Evolutionary conservation across 2,329 filamentous ascomycete genomes (phyloP).

Genomic region (Pseudogymnoascus destructans): DNA sequence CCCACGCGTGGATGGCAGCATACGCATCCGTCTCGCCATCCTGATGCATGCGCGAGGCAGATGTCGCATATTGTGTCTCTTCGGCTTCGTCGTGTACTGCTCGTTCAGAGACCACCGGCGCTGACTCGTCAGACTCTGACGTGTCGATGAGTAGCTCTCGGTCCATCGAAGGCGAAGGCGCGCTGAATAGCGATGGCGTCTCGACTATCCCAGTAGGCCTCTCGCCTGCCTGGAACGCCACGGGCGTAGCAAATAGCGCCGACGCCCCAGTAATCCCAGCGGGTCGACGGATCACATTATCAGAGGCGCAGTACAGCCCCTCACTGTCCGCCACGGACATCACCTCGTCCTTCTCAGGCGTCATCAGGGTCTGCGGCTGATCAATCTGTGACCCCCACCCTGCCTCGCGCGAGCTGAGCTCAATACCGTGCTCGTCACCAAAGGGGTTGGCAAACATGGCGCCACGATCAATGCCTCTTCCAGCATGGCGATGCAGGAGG

Average conservation of each 20-base stretch:
- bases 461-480: conserved; percentile 33
- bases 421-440: conserved; percentile 28
- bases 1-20: conserved; percentile 53
- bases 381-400: conserved; percentile 31
- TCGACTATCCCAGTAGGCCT: not conserved
- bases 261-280: conserved; percentile 9
- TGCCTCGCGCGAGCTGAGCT: conserved; percentile 12
- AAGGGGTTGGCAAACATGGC: conserved; percentile 46
- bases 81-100: conserved; percentile 21
- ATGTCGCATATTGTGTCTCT: conserved; percentile 39
- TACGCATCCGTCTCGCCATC: conserved; percentile 33
- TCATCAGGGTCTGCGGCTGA: conserved; percentile 31
- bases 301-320: conserved; percentile 45
- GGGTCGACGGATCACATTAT: conserved; percentile 24
- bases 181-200: conserved; percentile 25
- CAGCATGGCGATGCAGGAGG: conserved; percentile 34
- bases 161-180: not conserved
- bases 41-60: conserved; percentile 37
- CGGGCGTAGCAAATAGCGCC: conserved; percentile 10
- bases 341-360: conserved; percentile 33
- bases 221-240: not conserved
- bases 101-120: not conserved
- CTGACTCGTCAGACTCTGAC: conserved; percentile 14
- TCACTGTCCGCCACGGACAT: conserved; percentile 30
- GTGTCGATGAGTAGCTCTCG: conserved; percentile 22